Base-by-base conservation (phyloP, 352 stramenopile genomes). In the Globisporangium recalcitrans region DNA sequence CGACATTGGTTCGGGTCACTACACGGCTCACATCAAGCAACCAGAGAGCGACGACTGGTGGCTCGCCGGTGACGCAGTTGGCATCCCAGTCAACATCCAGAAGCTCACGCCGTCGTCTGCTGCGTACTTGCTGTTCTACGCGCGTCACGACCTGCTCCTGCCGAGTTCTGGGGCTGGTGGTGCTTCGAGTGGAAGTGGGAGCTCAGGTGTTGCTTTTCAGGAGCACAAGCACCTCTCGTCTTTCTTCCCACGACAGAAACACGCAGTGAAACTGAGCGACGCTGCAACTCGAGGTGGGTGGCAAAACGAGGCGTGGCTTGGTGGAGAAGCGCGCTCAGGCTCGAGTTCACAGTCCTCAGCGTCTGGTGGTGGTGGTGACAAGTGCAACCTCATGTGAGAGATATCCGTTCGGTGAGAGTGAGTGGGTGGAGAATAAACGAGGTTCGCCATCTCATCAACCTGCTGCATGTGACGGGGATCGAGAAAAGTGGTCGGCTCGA, bases 1-100 rank as follows among this genome's bases (percentile, higher is more conserved):
- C 16, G 87, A 81, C n/a, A 78, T 98, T 13, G 88, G 88, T 13
- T 85, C 85, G 21, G 96, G 96, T 4, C 97, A 99, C 70, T 99
- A 99, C 77, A 87, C 78, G 1, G 81, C 83, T 5, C 76, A 86
- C 58, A 71, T 87, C 24, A 67, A 69, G 13, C 68, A 76, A 24
- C 54, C 66, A 19, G 63, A 75, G 14, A 78, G 65, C 56, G 67
- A 64, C 38, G 68, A 75, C 42, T 99, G 97, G 96, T 97, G 93
- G 70, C 76, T 96, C 52, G 97, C 98, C 51, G 97, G 99, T 63
- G 97, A 99, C 77, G 78, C 70, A n/a, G 53, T 72, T 0, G 42
- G 55, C 1, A 7, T 55, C 8, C 40, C 52, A 26, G 24, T 70
- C 51, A 26, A 67, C 42, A 44, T 63, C 10, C 48, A 79, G 48